Evolutionary conservation across 192 early-diverging fungal species (phyloP), one percentile per base, ranked within the genome.

Genomic region (Podila epicladia): DNA sequence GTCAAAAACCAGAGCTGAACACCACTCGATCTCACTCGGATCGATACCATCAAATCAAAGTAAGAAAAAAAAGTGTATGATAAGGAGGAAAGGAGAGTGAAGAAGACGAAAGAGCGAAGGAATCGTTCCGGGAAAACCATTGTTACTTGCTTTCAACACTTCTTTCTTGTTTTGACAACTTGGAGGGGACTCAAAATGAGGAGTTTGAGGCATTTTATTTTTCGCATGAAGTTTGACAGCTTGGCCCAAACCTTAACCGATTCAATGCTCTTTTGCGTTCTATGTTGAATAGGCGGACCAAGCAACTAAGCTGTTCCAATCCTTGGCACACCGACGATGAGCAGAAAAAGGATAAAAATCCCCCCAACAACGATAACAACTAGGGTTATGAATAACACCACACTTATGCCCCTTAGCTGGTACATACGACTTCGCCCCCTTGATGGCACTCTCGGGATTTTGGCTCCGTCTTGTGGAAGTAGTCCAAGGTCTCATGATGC

Each of bases 281-380:
- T 63, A 58, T 17, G 20, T 50, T 45, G 29, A 22, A 13, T 35
- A 79, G 76, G 76, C 76, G 5, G 70, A 79, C 61, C 76, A 79
- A 64, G 76, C 76, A 51, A 65, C 69, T 28, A 79, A 79, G 61
- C 55, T 79, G 0, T 79, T 79, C 41, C 70, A 79, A 7, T 72
- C 76, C 70, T 79, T 79, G 76, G 76, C 76, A 59, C 71, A 79
- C 37, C 76, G 76, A 51, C 69, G 76, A 72, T 79, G 61, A 79
- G 5, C 11, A n/a, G 32, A 51, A 32, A 38, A 53, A 26, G 45
- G 26, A 19, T 15, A 45, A 24, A 4, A 35, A 41, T 0, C 0
- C 22, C 5, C 13, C 6, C 11, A 38, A 7, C 0, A 63, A 63
- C 31, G 45, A 4, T 0, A 24, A 37, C 5, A 63, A 2, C 1